A percentile compares a stretch with the other conserved stretches of the same genome.
These are phyloP conservation scores for Nemania bipapillata DNA, from an alignment of 2,329 filamentous ascomycete genomes.

Conservation along the genomic window DNA sequence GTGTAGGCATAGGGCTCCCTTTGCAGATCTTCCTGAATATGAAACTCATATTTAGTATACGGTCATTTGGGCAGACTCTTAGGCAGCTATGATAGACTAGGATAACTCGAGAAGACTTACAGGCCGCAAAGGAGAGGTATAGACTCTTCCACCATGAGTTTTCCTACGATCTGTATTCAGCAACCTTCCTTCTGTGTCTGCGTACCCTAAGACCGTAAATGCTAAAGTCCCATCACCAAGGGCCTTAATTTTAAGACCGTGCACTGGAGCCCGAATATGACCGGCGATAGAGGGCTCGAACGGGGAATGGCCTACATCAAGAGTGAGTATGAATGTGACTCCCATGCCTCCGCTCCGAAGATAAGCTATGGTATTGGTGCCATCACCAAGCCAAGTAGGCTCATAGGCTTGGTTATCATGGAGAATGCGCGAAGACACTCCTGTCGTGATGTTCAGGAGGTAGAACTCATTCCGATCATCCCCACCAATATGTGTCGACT, in stretches of 20 bases:
- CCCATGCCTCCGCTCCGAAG: conserved; percentile 49
- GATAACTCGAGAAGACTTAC: conserved; percentile 45
- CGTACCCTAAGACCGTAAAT: conserved; percentile 52
- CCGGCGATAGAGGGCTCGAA: conserved; percentile 46
- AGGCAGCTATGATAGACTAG: not conserved
- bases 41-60: not conserved
- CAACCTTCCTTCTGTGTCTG: conserved; percentile 49
- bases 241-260: conserved; percentile 50
- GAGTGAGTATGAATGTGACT: conserved; percentile 50
- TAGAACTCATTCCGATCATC: conserved; percentile 51
- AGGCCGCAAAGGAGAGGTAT: conserved; percentile 51
- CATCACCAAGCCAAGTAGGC: conserved; percentile 53
- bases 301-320: conserved; percentile 41
- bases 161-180: conserved; percentile 50
- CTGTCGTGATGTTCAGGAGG: conserved; percentile 51
- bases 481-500: conserved; percentile 53
- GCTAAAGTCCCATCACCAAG: conserved; percentile 52
- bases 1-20: conserved; percentile 49
- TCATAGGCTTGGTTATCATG: conserved; percentile 50
- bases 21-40: conserved; percentile 51
- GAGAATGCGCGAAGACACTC: conserved; percentile 45
- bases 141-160: conserved; percentile 50
- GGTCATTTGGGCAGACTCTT: not conserved
- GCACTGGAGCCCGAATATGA: conserved; percentile 51
- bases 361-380: conserved; percentile 49